These are phyloP conservation scores for Neurospora sp. DNA, from an alignment of 495 filamentous ascomycete species.

Conservation along the genomic window DNA sequence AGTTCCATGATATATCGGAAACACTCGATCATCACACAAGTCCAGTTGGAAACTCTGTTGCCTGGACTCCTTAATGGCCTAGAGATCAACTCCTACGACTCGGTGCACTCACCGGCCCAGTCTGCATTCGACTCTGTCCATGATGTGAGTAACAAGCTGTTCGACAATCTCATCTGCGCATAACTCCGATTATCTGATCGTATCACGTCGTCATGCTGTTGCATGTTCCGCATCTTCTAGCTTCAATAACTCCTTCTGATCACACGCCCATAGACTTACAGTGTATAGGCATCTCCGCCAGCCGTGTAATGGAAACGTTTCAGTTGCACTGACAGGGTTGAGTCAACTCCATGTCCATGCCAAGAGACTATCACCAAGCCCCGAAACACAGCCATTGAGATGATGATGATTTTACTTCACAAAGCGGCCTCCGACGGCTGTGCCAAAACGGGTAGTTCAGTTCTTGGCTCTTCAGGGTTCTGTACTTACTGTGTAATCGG, in stretches of 20 bases:
- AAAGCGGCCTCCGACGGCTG: background rate
- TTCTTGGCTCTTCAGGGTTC: background rate
- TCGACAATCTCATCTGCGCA: background rate
- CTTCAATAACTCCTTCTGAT: background rate
- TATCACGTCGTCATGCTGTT: background rate
- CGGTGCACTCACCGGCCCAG: background rate
- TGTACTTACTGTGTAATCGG: background rate
- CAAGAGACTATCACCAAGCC: background rate
- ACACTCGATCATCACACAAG: background rate
- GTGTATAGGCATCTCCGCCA: background rate
- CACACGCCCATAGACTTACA: background rate
- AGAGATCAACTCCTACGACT: background rate
- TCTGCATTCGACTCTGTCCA: background rate
- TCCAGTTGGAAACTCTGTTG: background rate
- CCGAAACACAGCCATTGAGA: background rate
- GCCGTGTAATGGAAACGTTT: background rate
- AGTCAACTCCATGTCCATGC: background rate
- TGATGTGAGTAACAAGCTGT: background rate
- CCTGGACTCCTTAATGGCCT: background rate
- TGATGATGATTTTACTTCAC: background rate
- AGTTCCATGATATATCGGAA: background rate
- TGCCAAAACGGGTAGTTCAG: background rate
- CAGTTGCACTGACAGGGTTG: background rate
- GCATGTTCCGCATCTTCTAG: background rate
- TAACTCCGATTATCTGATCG: background rate